Evolutionary conservation across 257 asterid species (phyloP), one percentile per base, ranked within the genome.

Genomic region (Solanum clarkiae): DNA sequence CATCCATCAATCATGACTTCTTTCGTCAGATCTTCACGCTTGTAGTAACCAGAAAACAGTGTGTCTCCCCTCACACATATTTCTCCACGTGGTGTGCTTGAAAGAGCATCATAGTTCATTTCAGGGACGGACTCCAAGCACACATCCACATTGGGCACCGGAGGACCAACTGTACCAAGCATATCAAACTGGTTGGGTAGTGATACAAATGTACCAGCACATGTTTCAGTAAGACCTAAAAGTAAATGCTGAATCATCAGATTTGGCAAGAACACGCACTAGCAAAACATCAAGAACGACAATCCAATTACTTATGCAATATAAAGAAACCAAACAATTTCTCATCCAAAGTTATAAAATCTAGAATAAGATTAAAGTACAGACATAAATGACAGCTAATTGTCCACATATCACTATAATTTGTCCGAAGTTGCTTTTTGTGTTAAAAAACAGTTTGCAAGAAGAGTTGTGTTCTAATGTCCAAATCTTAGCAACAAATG

Each of bases 151-250:
- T 93, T 94, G 45, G 99, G 98, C 65, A 94, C 93, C 2, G 99
- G 99, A 42, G 98, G 98, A 15, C 99, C 99, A 87, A 94, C 99
- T 14, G 98, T 97, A 79, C 99, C 98, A 72, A 94, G 92, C 99
- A 95, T 95, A 85, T 84, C 86, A 81, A 94, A 68, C 86, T 92
- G 93, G 77, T 97, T 88, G 18, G 99, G 98, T 77, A 97, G 70
- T 51, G 99, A 89, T 81, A 94, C 96, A 86, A 97, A 95, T 82
- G 98, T 93, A 85, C 99, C 99, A 22, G 95, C 99, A 90, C 99
- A 95, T 80, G 98, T 92, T 91, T 97, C 99, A 5, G 99, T 97
- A 92, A 97, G 88, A 53, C 99, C 99, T 97, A 86, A 82, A 90
- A 47, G 65, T 83, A 80, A 66, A 45, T 36, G 60, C 45, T 51